Evolutionary conservation across 2,329 filamentous ascomycete species (phyloP).

Genomic region (Colletotrichum musae): DNA sequence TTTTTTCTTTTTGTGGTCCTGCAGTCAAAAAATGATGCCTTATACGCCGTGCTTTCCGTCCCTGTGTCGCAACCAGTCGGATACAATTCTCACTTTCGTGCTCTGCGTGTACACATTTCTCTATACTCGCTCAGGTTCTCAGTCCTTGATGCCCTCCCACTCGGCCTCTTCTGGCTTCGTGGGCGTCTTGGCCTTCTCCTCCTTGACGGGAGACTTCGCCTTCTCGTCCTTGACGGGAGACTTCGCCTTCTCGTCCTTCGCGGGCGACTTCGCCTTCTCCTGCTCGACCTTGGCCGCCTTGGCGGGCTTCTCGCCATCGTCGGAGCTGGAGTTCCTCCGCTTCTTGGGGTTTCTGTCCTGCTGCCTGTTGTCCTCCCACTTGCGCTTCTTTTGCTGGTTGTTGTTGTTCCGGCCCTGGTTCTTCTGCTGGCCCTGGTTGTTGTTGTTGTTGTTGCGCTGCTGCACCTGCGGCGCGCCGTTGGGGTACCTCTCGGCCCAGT

Average conservation of each 20-base stretch:
- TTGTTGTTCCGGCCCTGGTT: slow-evolving; percentile 40
- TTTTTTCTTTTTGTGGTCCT: slow-evolving; percentile 15
- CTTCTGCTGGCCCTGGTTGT: slow-evolving; percentile 17
- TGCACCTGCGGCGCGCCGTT: slow-evolving; percentile 45
- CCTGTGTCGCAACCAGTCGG: slow-evolving; percentile 5
- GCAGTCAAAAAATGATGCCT: slow-evolving; percentile 22
- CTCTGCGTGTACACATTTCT: neutral
- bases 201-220: slow-evolving; percentile 2
- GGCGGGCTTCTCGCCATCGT: slow-evolving; percentile 34
- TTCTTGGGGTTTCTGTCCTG: slow-evolving; percentile 29
- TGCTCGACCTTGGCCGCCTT: slow-evolving; percentile 29
- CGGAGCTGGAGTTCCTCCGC: slow-evolving; percentile 40
- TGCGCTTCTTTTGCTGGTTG: slow-evolving; percentile 37
- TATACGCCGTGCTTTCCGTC: slow-evolving; percentile 30
- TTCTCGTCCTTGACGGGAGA: no score
- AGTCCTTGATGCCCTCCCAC: slow-evolving; percentile 44
- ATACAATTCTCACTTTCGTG: slow-evolving; percentile 9
- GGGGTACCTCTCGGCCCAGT: slow-evolving; percentile 53
- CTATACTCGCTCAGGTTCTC: slow-evolving; percentile 7
- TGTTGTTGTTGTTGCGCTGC: slow-evolving; percentile 34
- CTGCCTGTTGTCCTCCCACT: slow-evolving; percentile 33
- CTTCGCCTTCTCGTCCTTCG: slow-evolving; percentile 6
- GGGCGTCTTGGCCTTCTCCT: slow-evolving; percentile 25
- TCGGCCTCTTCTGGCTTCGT: slow-evolving; percentile 39
- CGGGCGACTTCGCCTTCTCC: slow-evolving; percentile 11